Evolutionary conservation across 164 flowering plant species (phyloP), one percentile per base, ranked within the genome.

Genomic region (Chimonanthus praecox): DNA sequence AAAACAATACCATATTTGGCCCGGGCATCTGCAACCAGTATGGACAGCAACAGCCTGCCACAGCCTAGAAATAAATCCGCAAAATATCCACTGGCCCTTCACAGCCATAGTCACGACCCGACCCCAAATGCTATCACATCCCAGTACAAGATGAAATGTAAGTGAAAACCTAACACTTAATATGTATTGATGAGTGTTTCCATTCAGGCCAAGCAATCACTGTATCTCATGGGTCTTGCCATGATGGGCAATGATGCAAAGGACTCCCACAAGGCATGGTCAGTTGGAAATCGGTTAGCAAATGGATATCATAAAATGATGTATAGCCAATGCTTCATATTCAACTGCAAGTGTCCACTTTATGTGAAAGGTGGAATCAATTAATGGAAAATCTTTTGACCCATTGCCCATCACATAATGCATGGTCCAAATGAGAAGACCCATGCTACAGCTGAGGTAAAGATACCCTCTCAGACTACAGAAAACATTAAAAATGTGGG

Each of bases 191-290:
- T 33, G 33, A 33, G 33, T 33, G 33, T 33, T 33, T 33, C 33
- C 33, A 33, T 33, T 33, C 33, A 33, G 33, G 33, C 33, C 33
- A 33, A 33, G 0, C 33, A 33, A 33, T 33, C 33, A 33, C 33
- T 33, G 33, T 33, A 66, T 73, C 71, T 71, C 74, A 78, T 74
- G 82, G 75, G 49, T 71, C 9, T 3, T 3, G 58, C 58, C 75
- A 76, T 71, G 61, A 74, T 11, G 50, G 58, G 58, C 58, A 51
- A 51, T 51, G 58, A 10, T 51, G 58, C 58, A 54, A 49, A 54
- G 70, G 67, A 67, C 63, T 58, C 71, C 71, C 75, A 58, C 43
- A 66, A 10, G 15, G 16, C 68, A 5, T 9, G 13, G 58, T 15
- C 58, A 51, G 9, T 51, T 51, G 58, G 13, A 10, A 51, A n/a